Base-by-base conservation (phyloP, 331 rosid species). In the Phaseolus coccineus region DNA sequence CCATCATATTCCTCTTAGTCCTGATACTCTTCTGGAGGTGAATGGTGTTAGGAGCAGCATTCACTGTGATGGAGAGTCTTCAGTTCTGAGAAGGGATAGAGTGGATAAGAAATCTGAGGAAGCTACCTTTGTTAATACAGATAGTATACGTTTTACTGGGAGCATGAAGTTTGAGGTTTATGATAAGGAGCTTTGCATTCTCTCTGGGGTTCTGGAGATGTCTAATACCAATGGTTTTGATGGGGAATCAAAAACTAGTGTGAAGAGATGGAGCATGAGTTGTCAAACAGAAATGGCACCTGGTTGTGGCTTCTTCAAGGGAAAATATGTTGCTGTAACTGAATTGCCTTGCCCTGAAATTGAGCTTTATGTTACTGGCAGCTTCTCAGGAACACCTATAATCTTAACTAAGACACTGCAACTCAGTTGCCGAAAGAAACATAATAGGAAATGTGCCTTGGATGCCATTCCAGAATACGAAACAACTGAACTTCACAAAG, bases 281-380 rank as follows among this genome's bases (percentile, higher is more conserved):
- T 94, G 97, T 35, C 86, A 91, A 64, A 85, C 91, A 10, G 84
- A 74, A 61, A 84, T 76, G 84, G 78, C 76, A 10, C 66, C 87
- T 28, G 52, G 87, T 11, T 79, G 87, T 42, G 88, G 89, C 15
- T 89, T 91, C 80, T 86, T 94, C 53, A 90, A 85, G 79, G 92
- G 94, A 19, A 93, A 90, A 78, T 87, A 86, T 51, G 83, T 85
- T 79, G 77, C 62, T 71, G 81, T 84, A 27, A 27, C 87, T 2
- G 86, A 86, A 62, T 75, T 77, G n/a, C 53, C 80, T 59, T 61
- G 84, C 73, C 96, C 98, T 37, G 88, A 85, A 64, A 90, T 93
- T 79, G 99, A 96, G 91, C 94, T 96, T 78, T 96, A 96, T 73
- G 77, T 94, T 53, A 91, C 98, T 28, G 98, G 98, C 8, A 73